Percentiles rank a stretch among this genome's conserved stretches.
Conservation (phyloP, 306 rosid species). For the Dryas alaskensis region DNA sequence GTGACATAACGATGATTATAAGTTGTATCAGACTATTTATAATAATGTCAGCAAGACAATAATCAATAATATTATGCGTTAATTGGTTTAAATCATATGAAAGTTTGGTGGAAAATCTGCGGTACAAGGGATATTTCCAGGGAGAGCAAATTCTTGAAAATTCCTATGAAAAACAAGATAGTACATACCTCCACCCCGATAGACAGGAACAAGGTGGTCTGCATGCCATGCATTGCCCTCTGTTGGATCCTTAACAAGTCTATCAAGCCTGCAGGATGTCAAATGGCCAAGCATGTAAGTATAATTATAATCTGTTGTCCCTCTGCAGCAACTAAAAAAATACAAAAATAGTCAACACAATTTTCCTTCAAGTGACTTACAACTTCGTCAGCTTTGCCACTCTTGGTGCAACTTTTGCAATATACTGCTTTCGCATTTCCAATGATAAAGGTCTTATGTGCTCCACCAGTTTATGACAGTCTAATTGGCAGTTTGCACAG, state of each 20-base stretch:
- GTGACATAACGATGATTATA: not conserved
- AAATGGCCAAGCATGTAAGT: not conserved
- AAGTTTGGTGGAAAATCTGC: not conserved
- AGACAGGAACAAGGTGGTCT: conserved; percentile 92
- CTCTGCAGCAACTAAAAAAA: not conserved
- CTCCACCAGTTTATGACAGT: conserved; percentile 83
- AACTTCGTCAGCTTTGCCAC: conserved; percentile 57
- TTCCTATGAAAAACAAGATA: conserved; percentile 14
- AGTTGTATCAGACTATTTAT: not conserved
- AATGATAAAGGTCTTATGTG: conserved; percentile 67
- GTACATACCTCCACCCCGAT: conserved; percentile 82
- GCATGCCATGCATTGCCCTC: conserved; percentile 99
- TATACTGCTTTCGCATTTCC: conserved; percentile 56
- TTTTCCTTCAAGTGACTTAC: conserved; percentile 51
- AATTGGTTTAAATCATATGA: not conserved
- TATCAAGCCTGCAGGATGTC: conserved; percentile 60
- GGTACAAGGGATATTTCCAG: not conserved
- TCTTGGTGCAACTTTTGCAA: conserved; percentile 77
- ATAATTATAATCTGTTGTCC: not conserved
- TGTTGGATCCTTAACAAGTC: conserved; percentile 71
- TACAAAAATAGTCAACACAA: not conserved
- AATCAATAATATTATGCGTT: not conserved
- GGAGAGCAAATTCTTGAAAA: not conserved
- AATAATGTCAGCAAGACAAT: not conserved
- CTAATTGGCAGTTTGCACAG: conserved; percentile 76